Percentiles rank a stretch among this genome's conserved stretches.
These are phyloP conservation scores for Rhododendron simsii DNA, from an alignment of 148 eudicot species.

Conservation along the genomic window DNA sequence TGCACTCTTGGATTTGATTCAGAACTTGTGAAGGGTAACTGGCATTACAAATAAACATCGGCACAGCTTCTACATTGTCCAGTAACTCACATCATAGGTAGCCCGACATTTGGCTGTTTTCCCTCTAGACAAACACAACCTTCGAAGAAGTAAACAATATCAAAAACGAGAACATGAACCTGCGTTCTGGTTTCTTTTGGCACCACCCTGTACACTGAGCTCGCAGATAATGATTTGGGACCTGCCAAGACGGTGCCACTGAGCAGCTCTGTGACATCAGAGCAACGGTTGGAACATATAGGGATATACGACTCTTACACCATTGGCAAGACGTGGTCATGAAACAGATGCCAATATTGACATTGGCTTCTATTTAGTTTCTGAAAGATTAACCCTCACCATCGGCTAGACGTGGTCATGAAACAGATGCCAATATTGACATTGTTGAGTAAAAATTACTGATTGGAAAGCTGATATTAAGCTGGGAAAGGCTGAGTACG, in stretches of 20 bases:
- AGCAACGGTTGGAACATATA: neutral
- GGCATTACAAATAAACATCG: conserved; percentile 44
- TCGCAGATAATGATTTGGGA: neutral
- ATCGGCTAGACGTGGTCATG: neutral
- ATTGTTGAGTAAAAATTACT: neutral
- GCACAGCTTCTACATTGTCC: conserved; percentile 41
- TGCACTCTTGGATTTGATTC: conserved; percentile 32
- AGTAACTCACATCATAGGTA: conserved; percentile 37
- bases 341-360: no score
- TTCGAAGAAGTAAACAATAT: neutral
- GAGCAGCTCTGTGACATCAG: neutral
- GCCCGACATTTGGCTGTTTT: conserved; percentile 26
- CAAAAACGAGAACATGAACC: neutral
- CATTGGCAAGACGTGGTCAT: no score
- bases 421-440: neutral
- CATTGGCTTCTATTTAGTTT: neutral
- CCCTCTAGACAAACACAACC: conserved; percentile 24
- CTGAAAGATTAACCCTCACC: neutral
- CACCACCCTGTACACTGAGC: neutral
- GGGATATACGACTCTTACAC: neutral
- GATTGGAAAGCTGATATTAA: neutral
- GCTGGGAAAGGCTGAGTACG: neutral
- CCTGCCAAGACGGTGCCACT: neutral
- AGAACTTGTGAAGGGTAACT: conserved; percentile 35
- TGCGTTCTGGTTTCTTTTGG: neutral